Percentiles rank a stretch among this genome's conserved stretches.
Evolutionary conservation across 345 rosid species (phyloP).

Genomic region (Carallia pectinifolia): DNA sequence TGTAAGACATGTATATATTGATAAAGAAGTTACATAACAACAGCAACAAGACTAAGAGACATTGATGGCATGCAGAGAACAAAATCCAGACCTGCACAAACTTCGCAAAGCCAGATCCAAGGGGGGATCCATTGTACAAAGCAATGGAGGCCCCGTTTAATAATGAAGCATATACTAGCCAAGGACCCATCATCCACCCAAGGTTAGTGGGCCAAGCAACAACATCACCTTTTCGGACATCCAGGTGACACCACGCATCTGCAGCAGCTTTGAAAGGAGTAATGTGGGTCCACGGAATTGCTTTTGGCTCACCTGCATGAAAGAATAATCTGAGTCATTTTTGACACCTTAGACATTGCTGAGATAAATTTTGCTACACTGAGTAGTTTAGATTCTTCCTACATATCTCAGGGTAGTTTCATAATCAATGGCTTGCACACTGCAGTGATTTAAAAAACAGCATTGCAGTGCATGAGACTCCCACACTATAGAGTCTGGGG

Average conservation of each 20-base stretch:
- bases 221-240: constrained; percentile 62
- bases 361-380: not conserved
- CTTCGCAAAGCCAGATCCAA: constrained; percentile 79
- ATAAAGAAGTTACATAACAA: not conserved
- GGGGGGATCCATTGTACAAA: constrained; percentile 90
- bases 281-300: constrained; percentile 85
- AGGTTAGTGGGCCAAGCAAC: constrained; percentile 99
- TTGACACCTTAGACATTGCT: not conserved
- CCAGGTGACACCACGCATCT: constrained; percentile 99
- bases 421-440: too few relatives aligned
- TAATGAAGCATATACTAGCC: constrained; percentile 93
- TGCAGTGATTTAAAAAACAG: too few relatives aligned
- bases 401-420: not conserved
- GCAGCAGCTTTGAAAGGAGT: constrained; percentile 90
- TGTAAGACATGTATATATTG: not conserved
- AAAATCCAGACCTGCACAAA: constrained; percentile 68
- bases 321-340: constrained; percentile 20
- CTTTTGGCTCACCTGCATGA: constrained; percentile 90
- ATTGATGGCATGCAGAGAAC: not conserved
- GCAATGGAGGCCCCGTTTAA: constrained; percentile 89
- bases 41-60: not conserved
- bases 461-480: too few relatives aligned
- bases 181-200: constrained; percentile 99
- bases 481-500: too few relatives aligned
- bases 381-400: not conserved